These are phyloP conservation scores for Tetradesmus lagerheimii DNA, from an alignment of 139 green algal genomes.

Conservation along the genomic window DNA sequence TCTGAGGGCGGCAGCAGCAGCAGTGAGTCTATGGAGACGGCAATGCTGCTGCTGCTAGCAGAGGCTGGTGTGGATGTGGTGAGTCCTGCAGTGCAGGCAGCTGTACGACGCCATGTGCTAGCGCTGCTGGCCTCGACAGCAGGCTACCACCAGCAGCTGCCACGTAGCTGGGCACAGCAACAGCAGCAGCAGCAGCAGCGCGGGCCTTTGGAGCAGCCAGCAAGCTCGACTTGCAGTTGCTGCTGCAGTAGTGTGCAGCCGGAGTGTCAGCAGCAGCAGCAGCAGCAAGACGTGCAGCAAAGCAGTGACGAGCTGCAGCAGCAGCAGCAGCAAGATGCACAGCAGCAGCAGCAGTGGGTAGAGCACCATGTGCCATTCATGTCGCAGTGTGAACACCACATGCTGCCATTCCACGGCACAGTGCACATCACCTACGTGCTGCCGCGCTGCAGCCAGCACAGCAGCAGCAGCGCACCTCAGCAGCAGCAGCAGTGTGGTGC, in stretches of 20 bases:
- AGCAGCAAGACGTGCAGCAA: slow-evolving; percentile 11
- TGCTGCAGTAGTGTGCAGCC: slow-evolving; percentile 24
- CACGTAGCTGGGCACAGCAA: slow-evolving; percentile 39
- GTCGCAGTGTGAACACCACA: slow-evolving; percentile 98
- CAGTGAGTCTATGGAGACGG: slow-evolving; percentile 53
- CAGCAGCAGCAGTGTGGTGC: slow-evolving; percentile 15
- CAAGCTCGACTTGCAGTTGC: slow-evolving; percentile 33
- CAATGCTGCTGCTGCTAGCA: slow-evolving; percentile 48
- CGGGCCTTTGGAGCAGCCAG: slow-evolving; percentile 25
- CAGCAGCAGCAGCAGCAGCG: slow-evolving; percentile 35
- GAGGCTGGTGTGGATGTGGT: slow-evolving; percentile 34
- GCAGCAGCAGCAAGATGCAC: slow-evolving; percentile 14
- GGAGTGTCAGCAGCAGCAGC: slow-evolving; percentile 25
- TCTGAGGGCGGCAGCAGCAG: slow-evolving; percentile 16
- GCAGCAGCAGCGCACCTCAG: slow-evolving; percentile 4
- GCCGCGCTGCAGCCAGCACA: neutral
- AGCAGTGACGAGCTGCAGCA: neutral
- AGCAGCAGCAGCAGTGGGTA: slow-evolving; percentile 29
- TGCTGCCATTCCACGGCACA: slow-evolving; percentile 96
- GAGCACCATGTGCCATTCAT: slow-evolving; percentile 58
- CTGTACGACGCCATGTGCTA: slow-evolving; percentile 65
- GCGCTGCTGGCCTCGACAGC: slow-evolving; percentile 72
- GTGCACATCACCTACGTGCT: slow-evolving; percentile 68
- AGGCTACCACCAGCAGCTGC: slow-evolving; percentile 67
- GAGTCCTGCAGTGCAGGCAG: slow-evolving; percentile 51